Percentiles rank a stretch among this genome's conserved stretches.
Conservation (phyloP, 176 grass and related monocot genomes). For the Ananas comosus region DNA sequence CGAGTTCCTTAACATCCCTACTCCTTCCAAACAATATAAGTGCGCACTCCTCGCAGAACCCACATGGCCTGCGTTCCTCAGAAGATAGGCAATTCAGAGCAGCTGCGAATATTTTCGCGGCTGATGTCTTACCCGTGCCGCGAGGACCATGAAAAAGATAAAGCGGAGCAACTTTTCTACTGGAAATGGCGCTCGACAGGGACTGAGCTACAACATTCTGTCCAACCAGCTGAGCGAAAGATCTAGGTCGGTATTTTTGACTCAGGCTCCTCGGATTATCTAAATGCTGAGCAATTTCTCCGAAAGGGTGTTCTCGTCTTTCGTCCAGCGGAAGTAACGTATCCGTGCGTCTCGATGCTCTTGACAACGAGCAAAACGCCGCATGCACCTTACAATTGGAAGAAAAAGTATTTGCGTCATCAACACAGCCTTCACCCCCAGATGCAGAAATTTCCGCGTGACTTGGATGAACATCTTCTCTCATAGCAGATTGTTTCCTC, state of each 20-base stretch:
- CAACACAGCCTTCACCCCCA: not conserved
- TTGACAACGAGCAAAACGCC: slow-evolving; percentile 28
- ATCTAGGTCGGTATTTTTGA: slow-evolving; percentile 64
- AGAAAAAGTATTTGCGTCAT: slow-evolving; percentile 23
- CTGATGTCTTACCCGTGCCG: slow-evolving; percentile 68
- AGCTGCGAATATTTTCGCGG: slow-evolving; percentile 57
- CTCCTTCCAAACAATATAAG: slow-evolving; percentile 51
- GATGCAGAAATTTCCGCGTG: not conserved
- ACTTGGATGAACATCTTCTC: not conserved
- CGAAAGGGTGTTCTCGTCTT: slow-evolving; percentile 23
- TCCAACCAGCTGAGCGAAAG: slow-evolving; percentile 57
- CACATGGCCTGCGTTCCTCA: slow-evolving; percentile 46
- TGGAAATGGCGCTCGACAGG: slow-evolving; percentile 41
- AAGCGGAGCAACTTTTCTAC: slow-evolving; percentile 46
- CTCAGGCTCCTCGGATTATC: slow-evolving; percentile 46
- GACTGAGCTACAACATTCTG: slow-evolving; percentile 56
- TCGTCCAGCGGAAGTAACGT: slow-evolving; percentile 17
- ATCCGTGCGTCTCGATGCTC: slow-evolving; percentile 16
- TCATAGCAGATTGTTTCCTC: not conserved
- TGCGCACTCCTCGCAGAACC: slow-evolving; percentile 53
- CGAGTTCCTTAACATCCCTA: slow-evolving; percentile 48
- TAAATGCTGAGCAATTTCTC: slow-evolving; percentile 26
- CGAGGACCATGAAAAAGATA: slow-evolving; percentile 80
- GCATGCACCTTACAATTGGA: slow-evolving; percentile 32
- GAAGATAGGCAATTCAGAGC: slow-evolving; percentile 61